Base-by-base conservation (phyloP, 345 rosid species). In the Gossypium stocksii region DNA sequence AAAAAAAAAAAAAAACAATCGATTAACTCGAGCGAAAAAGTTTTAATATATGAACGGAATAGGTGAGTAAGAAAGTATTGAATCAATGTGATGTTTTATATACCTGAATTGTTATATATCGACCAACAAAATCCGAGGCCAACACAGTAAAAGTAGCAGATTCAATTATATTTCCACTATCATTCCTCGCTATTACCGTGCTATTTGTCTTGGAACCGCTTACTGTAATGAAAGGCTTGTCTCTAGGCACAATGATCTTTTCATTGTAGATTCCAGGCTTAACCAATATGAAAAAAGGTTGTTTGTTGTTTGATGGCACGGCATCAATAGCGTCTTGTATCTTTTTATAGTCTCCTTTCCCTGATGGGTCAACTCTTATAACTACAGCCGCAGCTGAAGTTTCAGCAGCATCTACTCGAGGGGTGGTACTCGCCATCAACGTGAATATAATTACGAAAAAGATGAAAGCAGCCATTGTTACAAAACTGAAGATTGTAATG, bases 201-300 rank as follows among this genome's bases (percentile, higher is more conserved):
- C 69, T 70, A 5, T 85, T 78, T 17, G 89, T 74, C 66, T 75
- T 43, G 48, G 87, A 87, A 65, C 93, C 94, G 29, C 93, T 90
- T 79, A 90, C 46, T 13, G 97, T 91, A 64, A 91, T 89, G 85
- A 83, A 91, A 12, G 89, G 93, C 80, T 86, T 91, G 54, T 89
- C 86, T 4, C 72, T 82, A n/a, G 93, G 88, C 62, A 91, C 87
- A 29, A 80, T 82, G 20, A 88, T 78, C 66, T 86, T 87, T 78
- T 88, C 97, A 38, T 90, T 89, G 83, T 92, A 92, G 6, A 75
- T 80, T 73, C 97, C 94, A 7, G 97, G 89, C 73, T 88, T 87
- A 64, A 90, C 93, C 82, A 79, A 81, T 56, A 90, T 87, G 84
- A 80, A 85, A 69, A 84, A 75, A 60, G 73, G 54, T 16, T 87